phyloP scores from a whole-genome alignment of 495 filamentous ascomycete species.

The Chaetomium fimeti region DNA sequence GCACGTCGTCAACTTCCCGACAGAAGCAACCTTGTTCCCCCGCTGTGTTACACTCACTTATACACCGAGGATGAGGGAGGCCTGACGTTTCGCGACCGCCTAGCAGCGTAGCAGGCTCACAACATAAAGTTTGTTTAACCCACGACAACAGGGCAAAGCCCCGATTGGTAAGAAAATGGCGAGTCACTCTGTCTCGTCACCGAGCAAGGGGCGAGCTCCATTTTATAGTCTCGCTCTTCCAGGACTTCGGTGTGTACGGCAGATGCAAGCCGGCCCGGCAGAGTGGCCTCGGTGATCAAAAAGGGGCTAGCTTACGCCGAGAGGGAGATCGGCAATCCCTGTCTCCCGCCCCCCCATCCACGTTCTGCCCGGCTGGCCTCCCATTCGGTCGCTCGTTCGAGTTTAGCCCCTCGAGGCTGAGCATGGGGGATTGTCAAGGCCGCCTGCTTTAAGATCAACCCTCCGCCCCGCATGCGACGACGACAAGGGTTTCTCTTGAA shows the following conservation, averaged over 20 bases:
- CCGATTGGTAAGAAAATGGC: not conserved
- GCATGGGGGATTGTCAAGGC: constrained; percentile 6
- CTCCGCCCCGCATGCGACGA: constrained; percentile 10
- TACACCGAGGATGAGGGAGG: not conserved
- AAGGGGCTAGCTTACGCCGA: constrained; percentile 14
- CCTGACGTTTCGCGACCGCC: no score
- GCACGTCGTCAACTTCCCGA: not conserved
- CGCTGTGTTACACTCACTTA: not conserved
- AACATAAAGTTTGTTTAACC: not conserved
- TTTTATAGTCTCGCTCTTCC: not conserved
- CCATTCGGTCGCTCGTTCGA: constrained; percentile 37
- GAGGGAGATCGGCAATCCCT: not conserved
- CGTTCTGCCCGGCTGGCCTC: constrained; percentile 6
- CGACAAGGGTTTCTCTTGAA: constrained; percentile 4
- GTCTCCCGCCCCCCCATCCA: constrained; percentile 6
- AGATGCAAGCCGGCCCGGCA: constrained; percentile 1
- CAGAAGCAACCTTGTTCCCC: not conserved
- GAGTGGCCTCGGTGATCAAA: constrained; percentile 20
- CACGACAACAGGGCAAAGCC: not conserved
- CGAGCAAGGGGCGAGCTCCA: not conserved
- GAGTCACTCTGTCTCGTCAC: not conserved
- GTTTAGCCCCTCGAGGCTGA: constrained; percentile 34
- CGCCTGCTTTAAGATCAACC: constrained; percentile 17
- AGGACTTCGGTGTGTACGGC: constrained; percentile 17
- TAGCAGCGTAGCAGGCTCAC: not conserved